Evolutionary conservation across 768 basidiomycete species (phyloP).

Genomic region (Termitomyces sp.): DNA sequence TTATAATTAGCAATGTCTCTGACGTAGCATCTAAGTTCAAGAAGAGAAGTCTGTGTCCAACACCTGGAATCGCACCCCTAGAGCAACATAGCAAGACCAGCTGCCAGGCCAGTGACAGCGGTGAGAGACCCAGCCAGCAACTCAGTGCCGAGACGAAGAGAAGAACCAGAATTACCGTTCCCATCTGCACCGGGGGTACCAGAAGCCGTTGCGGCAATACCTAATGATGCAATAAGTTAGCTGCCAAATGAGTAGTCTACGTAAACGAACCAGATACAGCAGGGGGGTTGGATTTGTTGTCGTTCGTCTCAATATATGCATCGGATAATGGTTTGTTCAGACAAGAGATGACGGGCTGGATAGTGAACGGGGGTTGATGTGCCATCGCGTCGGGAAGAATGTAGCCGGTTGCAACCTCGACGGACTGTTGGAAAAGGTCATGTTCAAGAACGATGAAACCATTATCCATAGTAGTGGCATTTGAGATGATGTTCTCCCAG

Average conservation of each 20-base stretch:
- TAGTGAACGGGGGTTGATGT: conserved; percentile 59
- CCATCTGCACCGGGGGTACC: conserved; percentile 29
- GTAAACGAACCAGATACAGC: conserved; percentile 51
- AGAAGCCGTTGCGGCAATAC: conserved; percentile 27
- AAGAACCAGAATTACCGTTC: conserved; percentile 4
- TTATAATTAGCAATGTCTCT: conserved; percentile 12
- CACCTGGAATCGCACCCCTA: conserved; percentile 1
- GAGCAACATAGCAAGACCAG: conserved; percentile 18
- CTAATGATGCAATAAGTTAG: conserved; percentile 33
- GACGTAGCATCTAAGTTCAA: conserved; percentile 12
- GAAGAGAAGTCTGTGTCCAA: neutral
- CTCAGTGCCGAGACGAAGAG: conserved; percentile 9
- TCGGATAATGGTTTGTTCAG: conserved; percentile 53
- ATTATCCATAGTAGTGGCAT: conserved; percentile 52
- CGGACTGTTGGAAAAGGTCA: conserved; percentile 82
- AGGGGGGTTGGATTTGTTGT: conserved; percentile 65
- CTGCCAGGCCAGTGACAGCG: conserved; percentile 16
- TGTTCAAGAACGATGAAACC: conserved; percentile 92
- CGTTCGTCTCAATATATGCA: conserved; percentile 82
- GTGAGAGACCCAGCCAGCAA: conserved; percentile 13
- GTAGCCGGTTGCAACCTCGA: conserved; percentile 85
- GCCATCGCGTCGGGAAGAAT: conserved; percentile 80
- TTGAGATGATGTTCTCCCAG: conserved; percentile 72
- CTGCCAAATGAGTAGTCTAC: neutral
- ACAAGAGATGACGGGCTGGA: conserved; percentile 73